phyloP scores from a whole-genome alignment of 2,329 filamentous ascomycete species.

The Westerdykella aurantiaca region DNA sequence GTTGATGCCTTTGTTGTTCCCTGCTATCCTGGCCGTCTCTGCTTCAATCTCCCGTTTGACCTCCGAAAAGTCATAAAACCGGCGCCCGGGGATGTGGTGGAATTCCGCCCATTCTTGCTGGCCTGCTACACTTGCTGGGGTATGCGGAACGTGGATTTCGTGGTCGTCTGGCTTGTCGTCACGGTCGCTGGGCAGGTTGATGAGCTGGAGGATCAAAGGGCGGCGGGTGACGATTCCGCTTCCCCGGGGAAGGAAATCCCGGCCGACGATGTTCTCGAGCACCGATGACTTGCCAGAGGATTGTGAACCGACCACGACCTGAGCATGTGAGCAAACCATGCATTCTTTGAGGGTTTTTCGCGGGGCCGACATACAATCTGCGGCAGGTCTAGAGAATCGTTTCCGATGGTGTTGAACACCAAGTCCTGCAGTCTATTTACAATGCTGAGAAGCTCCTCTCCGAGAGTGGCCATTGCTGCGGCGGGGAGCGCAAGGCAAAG shows the following conservation, averaged over 20 bases:
- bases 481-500: conserved; percentile 15
- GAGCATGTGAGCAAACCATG: conserved; percentile 15
- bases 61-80: conserved; percentile 84
- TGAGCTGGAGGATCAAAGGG: conserved; percentile 93
- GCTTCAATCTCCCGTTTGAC: conserved; percentile 97
- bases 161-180: conserved; percentile 64
- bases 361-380: conserved; percentile 85
- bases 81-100: conserved; percentile 83
- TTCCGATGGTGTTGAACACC: conserved; percentile 99
- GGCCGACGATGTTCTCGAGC: conserved; percentile 95
- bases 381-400: conserved; percentile 92
- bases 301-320: conserved; percentile 98
- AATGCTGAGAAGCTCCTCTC: conserved; percentile 88
- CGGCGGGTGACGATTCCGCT: conserved; percentile 94
- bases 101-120: conserved; percentile 87
- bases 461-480: conserved; percentile 74
- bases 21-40: conserved; percentile 89
- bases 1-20: conserved; percentile 98
- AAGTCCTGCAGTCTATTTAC: conserved; percentile 98
- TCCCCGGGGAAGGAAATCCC: conserved; percentile 93
- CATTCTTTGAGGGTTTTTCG: neutral
- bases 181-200: conserved; percentile 77
- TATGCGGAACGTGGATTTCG: conserved; percentile 65
- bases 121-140: conserved; percentile 64
- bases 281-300: conserved; percentile 98